Evolutionary conservation across 1,284 basidiomycete genomes (phyloP).

Genomic region (Gymnopus androsaceus): DNA sequence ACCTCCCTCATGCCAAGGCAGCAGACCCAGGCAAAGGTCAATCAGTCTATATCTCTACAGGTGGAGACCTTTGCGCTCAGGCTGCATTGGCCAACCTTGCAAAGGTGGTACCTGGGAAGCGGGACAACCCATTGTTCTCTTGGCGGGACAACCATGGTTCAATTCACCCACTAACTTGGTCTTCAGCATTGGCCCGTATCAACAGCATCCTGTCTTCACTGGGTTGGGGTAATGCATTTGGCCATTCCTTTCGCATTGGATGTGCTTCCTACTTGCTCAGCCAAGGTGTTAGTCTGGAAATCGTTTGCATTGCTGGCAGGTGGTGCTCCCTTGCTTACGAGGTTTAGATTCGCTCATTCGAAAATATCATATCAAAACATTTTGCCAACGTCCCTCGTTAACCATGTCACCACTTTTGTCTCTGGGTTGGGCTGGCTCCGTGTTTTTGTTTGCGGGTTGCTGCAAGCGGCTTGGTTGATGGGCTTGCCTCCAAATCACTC

Average conservation of each 20-base stretch:
- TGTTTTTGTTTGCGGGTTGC: too few species aligned
- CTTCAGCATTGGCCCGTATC: constrained; percentile 27
- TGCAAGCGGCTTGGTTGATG: too few species aligned
- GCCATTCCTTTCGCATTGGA: constrained; percentile 41
- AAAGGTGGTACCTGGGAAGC: constrained; percentile 26
- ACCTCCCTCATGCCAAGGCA: constrained; percentile 37
- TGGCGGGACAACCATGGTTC: constrained; percentile 24
- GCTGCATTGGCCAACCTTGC: constrained; percentile 33
- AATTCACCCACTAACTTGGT: constrained; percentile 30
- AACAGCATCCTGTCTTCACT: constrained; percentile 26
- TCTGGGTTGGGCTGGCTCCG: too few species aligned
- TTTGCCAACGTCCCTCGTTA: too few species aligned
- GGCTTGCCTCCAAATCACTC: too few species aligned
- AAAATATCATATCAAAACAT: constrained; percentile 9
- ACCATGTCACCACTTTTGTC: too few species aligned
- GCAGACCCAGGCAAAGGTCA: constrained; percentile 34
- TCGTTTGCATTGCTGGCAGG: constrained; percentile 24
- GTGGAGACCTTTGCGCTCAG: constrained; percentile 29
- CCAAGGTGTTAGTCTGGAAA: constrained; percentile 30
- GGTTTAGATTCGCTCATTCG: constrained; percentile 12
- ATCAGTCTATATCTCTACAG: constrained; percentile 27
- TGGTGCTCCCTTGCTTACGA: constrained; percentile 15
- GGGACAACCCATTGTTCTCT: constrained; percentile 32
- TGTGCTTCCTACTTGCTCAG: constrained; percentile 36
- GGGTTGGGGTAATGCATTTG: constrained; percentile 34